Base-by-base conservation (phyloP, 2,329 filamentous ascomycete genomes). In the Lachnellula cervina region DNA sequence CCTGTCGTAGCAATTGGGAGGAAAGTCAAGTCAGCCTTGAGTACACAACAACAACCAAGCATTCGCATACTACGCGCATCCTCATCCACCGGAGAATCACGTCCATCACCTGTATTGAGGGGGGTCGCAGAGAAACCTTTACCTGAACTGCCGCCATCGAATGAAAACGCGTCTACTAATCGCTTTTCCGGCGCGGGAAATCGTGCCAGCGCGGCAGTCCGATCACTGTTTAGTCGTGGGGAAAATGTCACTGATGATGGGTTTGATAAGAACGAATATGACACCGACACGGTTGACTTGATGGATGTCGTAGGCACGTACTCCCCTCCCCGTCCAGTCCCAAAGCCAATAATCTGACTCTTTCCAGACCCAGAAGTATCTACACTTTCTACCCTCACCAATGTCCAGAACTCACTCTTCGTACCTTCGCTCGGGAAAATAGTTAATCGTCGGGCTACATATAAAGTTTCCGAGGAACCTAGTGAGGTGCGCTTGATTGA, bases 381-480 rank as follows among this genome's bases (percentile, higher is more conserved):
- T 42, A 90, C 90, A 0, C 75, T 95, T 4, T 90, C 89, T 0
- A 93, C 89, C 8, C 79, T 95, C 11, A 95, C 89, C 50, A 95
- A 95, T 65, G 86, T 95, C 32, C 90, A 95, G 66, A 95, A 95
- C 68, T 93, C 90, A 0, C 81, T 95, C 11, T 95, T 95, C 71
- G 76, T 94, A 1, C 90, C 90, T 0, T 87, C 90, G 56, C 75
- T 95, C 16, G 89, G 89, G 45, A 75, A 78, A 54, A 83, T 84
- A 64, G 63, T 94, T 55, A 93, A 94, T 65, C 81, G 90, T 43
- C 79, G 86, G 57, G 56, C 61, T n/a, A 45, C 59, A 19, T 61
- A 65, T 37, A 53, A 58, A 55, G 37, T 68, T 51, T 54, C 62
- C 3, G 55, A 60, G 4, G 25, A 48, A 14, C 32, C 52, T 14